Evolutionary conservation across 495 filamentous ascomycete species (phyloP), one percentile per base, ranked within the genome.

Genomic region (Penicillium canescens): DNA sequence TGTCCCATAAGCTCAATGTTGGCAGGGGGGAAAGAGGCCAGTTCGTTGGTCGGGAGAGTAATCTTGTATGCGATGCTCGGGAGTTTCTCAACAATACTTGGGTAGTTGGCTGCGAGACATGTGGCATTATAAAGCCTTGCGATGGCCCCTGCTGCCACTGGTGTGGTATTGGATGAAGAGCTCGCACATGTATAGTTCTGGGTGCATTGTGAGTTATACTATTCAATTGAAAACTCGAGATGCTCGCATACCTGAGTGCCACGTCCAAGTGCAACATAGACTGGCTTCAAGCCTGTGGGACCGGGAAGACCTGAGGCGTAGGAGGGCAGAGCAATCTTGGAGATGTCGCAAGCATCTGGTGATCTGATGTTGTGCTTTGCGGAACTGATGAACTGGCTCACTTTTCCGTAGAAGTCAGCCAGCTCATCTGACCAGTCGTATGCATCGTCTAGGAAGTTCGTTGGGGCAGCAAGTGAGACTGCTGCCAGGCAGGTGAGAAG

Each of bases 151-250:
- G 79, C 66, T 14, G 84, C 69, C 4, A 65, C 66, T n/a, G 93
- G 93, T 0, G 71, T 65, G 0, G 84, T 79, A 1, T 76, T 69
- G 3, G 81, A 62, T 57, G 82, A 79, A 47, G 73, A 72, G 31
- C 78, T 65, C 34, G 81, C 76, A 77, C 93, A 97, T 52, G 90
- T 92, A 71, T 96, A 98, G 79, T 97, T 96, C 76, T 97, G 13
- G 40, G 46, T 53, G 10, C 53, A 40, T 60, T 3, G 39, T 64
- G 6, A 49, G 40, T 1, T 4, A 11, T 39, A 3, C 20, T n/a
- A 45, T 39, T 9, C 9, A 13, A 38, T 3, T 23, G 8, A 13
- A 37, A 14, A 21, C 24, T 34, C 37, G 23, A 57, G 46, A 18
- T 42, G 2, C 7, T 11, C 36, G 42, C 70, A 59, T 68, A 80